Evolutionary conservation across 2,329 filamentous ascomycete genomes (phyloP).

Genomic region (Dactylellina parvicollis): DNA sequence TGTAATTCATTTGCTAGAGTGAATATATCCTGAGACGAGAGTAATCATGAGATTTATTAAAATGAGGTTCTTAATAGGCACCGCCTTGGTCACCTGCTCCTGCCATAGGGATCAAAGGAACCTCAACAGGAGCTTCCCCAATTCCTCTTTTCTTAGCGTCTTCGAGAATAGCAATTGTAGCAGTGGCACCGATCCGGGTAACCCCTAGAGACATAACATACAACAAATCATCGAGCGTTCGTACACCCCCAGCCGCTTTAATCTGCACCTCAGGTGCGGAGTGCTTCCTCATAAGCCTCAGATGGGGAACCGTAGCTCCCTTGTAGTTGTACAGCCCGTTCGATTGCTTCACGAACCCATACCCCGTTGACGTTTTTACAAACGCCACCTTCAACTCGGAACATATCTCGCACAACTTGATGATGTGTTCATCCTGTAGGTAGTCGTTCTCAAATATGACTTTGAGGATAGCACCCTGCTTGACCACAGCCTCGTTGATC

Average conservation of each 20-base stretch:
- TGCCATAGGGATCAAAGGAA: conserved; percentile 56
- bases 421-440: conserved; percentile 65
- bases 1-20: neutral
- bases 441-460: conserved; percentile 73
- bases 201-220: conserved; percentile 68
- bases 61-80: conserved; percentile 17
- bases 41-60: neutral
- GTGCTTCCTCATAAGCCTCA: conserved; percentile 68
- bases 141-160: conserved; percentile 68
- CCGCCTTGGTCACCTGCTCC: conserved; percentile 1
- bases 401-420: conserved; percentile 68
- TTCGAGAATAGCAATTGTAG: conserved; percentile 67
- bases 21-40: neutral
- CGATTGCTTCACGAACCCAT: conserved; percentile 69
- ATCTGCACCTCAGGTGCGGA: conserved; percentile 65
- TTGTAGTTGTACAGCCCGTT: conserved; percentile 67
- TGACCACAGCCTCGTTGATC: conserved; percentile 65
- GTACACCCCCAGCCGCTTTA: conserved; percentile 69
- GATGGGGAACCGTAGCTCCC: conserved; percentile 66
- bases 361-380: conserved; percentile 71
- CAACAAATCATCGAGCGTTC: conserved; percentile 69
- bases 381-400: conserved; percentile 66
- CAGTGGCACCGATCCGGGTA: conserved; percentile 68
- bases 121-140: conserved; percentile 59
- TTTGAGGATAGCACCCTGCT: conserved; percentile 66